Percentiles rank a stretch among this genome's conserved stretches.
These are phyloP conservation scores for Misopates orontium DNA, from an alignment of 257 asterid genomes.

Conservation along the genomic window DNA sequence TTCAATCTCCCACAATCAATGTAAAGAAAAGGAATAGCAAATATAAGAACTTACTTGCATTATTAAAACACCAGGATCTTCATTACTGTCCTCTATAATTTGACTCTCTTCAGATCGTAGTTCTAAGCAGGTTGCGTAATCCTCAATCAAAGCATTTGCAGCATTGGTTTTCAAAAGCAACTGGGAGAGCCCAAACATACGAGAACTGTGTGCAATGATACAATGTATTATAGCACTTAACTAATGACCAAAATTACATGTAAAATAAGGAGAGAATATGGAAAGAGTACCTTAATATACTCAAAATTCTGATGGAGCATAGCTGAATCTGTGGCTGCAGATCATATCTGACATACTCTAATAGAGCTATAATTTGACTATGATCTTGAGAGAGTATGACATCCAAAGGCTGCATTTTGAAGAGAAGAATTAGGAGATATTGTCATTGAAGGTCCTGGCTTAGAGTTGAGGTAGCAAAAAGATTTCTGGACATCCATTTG, in stretches of 20 bases:
- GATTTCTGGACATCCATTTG: too few relatives aligned
- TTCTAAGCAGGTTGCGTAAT: constrained; percentile 97
- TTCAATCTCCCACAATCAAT: not conserved
- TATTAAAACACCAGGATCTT: constrained; percentile 83
- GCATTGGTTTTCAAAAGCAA: constrained; percentile 74
- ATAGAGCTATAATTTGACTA: constrained; percentile 72
- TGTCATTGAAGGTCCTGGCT: constrained; percentile 18
- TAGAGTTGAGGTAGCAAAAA: too few relatives aligned
- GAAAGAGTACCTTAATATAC: constrained; percentile 65
- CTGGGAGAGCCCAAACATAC: constrained; percentile 88
- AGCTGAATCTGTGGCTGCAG: constrained; percentile 77
- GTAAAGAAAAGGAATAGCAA: constrained; percentile 11
- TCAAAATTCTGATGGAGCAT: constrained; percentile 83
- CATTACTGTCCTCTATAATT: constrained; percentile 72
- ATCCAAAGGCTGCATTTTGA: constrained; percentile 86
- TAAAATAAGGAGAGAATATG: constrained; percentile 24
- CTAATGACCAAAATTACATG: constrained; percentile 22
- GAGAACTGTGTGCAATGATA: constrained; percentile 60
- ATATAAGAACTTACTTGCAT: constrained; percentile 68
- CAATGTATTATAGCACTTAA: constrained; percentile 24
- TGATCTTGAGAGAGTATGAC: constrained; percentile 89
- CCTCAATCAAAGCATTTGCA: constrained; percentile 74
- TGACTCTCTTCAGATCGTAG: constrained; percentile 83
- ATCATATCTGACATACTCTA: constrained; percentile 94
- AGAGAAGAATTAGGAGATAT: constrained; percentile 21